Evolutionary conservation across 2,329 filamentous ascomycete genomes (phyloP), one percentile per base, ranked within the genome.

Genomic region (Colletotrichum shisoi): DNA sequence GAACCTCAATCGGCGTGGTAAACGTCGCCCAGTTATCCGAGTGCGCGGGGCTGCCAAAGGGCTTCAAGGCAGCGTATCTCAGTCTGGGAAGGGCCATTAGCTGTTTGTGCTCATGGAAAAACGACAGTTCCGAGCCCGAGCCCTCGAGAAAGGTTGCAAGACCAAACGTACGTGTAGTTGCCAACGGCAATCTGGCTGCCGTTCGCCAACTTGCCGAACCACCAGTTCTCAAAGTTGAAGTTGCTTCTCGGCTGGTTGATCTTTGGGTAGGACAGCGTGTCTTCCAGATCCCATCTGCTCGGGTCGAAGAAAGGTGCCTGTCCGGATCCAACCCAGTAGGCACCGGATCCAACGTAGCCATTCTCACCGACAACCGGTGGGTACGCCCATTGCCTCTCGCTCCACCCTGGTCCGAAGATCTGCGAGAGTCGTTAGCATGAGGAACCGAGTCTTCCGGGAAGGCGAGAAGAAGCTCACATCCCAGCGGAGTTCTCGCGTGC

Each of bases 141-240:
- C 27, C 27, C 27, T 31, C 1, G 27, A 31, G 7, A 31, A 31
- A 31, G 21, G 21, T 27, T n/a, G 13, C 7, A 27, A 5, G 4
- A 15, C 9, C 12, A 9, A 66, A 31, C 68, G 17, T 4, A 80
- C 79, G 75, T 79, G 64, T 82, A 82, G 40, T 78, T 77, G 1
- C 80, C 80, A 2, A 78, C 74, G 3, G 72, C 72, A 57, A 81
- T 80, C 51, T 76, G 76, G 6, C 77, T 76, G 2, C 79, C 80
- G 62, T 81, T 79, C 19, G 78, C 76, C 12, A 81, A 74, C 67
- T 79, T 79, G 1, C 80, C 79, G 46, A 81, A 79, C 80, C 80
- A 82, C 75, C 77, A 81, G 52, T 71, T 79, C 39, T 73, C 74
- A 5, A 45, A 72, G 34, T 53, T 69, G 57, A 44, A 39, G 17